Base-by-base conservation (phyloP, 129 eudicot species). In the Gnaphalium uliginosum region DNA sequence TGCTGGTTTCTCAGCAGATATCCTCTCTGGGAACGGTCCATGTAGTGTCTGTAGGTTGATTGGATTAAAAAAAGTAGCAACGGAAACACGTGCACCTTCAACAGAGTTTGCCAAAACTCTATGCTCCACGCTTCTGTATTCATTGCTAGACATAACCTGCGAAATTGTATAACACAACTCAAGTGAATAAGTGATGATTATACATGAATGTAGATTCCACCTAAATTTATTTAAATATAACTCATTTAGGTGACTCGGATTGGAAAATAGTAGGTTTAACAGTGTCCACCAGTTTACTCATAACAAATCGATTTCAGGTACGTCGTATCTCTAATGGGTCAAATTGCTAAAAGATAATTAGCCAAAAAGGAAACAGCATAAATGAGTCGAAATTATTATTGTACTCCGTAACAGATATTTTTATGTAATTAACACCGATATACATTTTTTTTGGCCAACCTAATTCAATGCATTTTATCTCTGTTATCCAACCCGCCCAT, bases 91-190 rank as follows among this genome's bases (percentile, higher is more conserved):
- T n/a, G 89, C 82, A 22, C 76, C 87, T 8, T 71, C 67, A 30
- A 60, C 39, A 9, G 82, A 80, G 63, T 86, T 89, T 19, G 89
- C 89, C 79, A 86, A 23, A 11, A 86, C 95, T 37, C 89, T 70
- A 78, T 89, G 90, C 76, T 84, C 78, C 64, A 77, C 88, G 8
- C 88, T 86, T 68, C 43, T 86, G 82, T 81, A 81, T 60, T 72
- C 80, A 68, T 81, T 84, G 15, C 86, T 86, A 0, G 94, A 88
- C 78, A 86, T 76, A 29, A 88, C 83, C 94, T 86, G 79, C 39
- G 39, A 57, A 65, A 72, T 66, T 59, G 18, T 4, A 11, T 60
- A 59, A 24, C 17, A 59, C 17, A 8, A 23, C 65, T 59, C 23
- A 59, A 7, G 11, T 24, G 18, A 60, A 23, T 11, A 59, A 7